A percentile compares a stretch with the other conserved stretches of the same genome.
These are phyloP conservation scores for Diplodia sapinea DNA, from an alignment of 2,329 filamentous ascomycete genomes.

Conservation along the genomic window DNA sequence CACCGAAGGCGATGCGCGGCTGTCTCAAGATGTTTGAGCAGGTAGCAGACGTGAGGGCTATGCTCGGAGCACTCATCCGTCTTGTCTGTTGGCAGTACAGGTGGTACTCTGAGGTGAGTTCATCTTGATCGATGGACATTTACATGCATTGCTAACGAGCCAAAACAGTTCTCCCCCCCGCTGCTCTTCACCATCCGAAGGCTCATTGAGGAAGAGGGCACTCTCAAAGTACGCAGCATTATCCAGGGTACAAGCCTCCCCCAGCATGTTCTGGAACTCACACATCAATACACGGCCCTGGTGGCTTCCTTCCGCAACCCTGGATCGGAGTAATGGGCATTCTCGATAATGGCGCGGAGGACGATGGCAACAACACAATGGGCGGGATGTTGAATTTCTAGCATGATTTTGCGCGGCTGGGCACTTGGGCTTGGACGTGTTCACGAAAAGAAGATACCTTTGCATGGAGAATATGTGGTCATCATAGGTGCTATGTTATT, in stretches of 20 bases:
- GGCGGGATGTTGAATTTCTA: conserved; percentile 2
- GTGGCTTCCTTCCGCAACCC: conserved; percentile 95
- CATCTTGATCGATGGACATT: background rate
- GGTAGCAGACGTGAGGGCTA: conserved; percentile 78
- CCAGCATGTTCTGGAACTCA: conserved; percentile 90
- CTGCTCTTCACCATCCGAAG: conserved; percentile 86
- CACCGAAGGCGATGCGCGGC: conserved; percentile 87
- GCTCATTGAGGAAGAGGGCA: conserved; percentile 95
- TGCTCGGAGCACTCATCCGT: conserved; percentile 83
- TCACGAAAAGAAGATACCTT: conserved; percentile 31
- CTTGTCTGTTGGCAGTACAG: conserved; percentile 98
- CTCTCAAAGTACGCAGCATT: conserved; percentile 95
- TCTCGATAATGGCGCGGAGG: background rate
- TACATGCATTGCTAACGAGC: conserved; percentile 34
- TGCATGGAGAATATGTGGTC: conserved; percentile 7
- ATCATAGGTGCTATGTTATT: conserved; percentile 11
- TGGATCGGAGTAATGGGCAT: conserved; percentile 68
- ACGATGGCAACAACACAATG: background rate
- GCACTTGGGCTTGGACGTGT: conserved; percentile 15
- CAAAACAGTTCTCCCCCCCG: conserved; percentile 79
- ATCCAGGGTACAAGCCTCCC: conserved; percentile 94
- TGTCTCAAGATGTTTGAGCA: conserved; percentile 81
- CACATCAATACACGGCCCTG: conserved; percentile 92
- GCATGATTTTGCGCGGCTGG: conserved; percentile 19
- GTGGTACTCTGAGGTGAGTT: conserved; percentile 89